A percentile compares a stretch with the other conserved stretches of the same genome.
Evolutionary conservation across 208 protist species (phyloP).

Genomic region (Wallacemonas rigidus): DNA sequence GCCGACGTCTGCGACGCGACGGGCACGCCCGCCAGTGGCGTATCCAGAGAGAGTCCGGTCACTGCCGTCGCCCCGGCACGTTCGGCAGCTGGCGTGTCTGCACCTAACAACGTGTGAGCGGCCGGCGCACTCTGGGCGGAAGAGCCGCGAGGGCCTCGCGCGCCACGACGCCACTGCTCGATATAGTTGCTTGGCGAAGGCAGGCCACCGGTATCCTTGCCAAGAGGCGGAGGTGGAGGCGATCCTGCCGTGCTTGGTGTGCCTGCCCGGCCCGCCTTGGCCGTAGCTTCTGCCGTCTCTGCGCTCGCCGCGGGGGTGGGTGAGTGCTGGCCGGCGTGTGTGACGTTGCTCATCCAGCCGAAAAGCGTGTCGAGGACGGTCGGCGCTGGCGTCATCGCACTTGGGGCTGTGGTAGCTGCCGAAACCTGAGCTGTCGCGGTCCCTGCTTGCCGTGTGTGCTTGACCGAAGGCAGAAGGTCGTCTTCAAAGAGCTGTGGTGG

Average conservation of each 20-base stretch:
- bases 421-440: not conserved
- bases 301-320: too few relatives aligned
- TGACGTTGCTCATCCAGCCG: conserved; percentile 30
- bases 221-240: too few relatives aligned
- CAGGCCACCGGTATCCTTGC: too few relatives aligned
- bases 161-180: not conserved
- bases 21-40: not conserved
- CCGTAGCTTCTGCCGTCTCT: too few relatives aligned
- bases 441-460: conserved; percentile 24
- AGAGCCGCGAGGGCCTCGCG: not conserved
- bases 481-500: conserved; percentile 29
- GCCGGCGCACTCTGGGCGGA: not conserved
- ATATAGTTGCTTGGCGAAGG: not conserved
- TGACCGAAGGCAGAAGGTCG: conserved; percentile 55
- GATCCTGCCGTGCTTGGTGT: too few relatives aligned
- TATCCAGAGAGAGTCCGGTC: not conserved
- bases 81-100: too few relatives aligned
- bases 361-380: conserved; percentile 38
- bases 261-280: too few relatives aligned
- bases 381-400: not conserved
- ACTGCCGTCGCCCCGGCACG: not conserved
- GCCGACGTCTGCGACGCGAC: conserved; percentile 7
- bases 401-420: not conserved
- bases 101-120: too few relatives aligned
- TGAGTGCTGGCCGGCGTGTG: not conserved